Conservation (phyloP, 2,329 filamentous ascomycete species). For the Capronia coronata region DNA sequence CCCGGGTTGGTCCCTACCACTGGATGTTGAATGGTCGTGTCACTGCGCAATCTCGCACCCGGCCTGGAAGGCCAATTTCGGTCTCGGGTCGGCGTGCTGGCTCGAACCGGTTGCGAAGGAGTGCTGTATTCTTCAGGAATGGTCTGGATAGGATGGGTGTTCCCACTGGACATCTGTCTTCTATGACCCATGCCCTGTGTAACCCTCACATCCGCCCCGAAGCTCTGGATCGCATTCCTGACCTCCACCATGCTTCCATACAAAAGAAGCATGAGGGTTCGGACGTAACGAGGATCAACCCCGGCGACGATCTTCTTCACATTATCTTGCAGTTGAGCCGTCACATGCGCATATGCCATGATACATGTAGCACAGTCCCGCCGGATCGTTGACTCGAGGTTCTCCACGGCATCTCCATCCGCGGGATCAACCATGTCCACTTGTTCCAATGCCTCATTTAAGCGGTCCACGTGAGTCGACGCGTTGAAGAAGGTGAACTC, state of each 20-base stretch:
- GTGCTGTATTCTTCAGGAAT: conserved; percentile 30
- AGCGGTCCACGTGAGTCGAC: conserved; percentile 49
- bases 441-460: conserved; percentile 50
- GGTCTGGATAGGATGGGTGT: conserved; percentile 31
- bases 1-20: conserved; percentile 13
- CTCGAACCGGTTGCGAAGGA: conserved; percentile 31
- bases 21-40: conserved; percentile 46
- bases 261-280: conserved; percentile 53
- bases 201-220: conserved; percentile 40
- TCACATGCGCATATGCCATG: conserved; percentile 45
- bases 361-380: conserved; percentile 46
- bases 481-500: conserved; percentile 53
- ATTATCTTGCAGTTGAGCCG: conserved; percentile 44
- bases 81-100: conserved; percentile 44
- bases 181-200: conserved; percentile 23
- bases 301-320: conserved; percentile 48
- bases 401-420: conserved; percentile 43
- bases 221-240: conserved; percentile 51
- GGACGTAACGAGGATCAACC: conserved; percentile 52
- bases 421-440: conserved; percentile 46
- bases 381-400: conserved; percentile 39
- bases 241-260: conserved; percentile 54
- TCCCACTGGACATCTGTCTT: conserved; percentile 30
- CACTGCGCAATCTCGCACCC: conserved; percentile 44
- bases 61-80: conserved; percentile 31